A percentile compares a stretch with the other conserved stretches of the same genome.
Conservation (phyloP, 805 yeast genomes). For the Blastobotrys attinorum region DNA sequence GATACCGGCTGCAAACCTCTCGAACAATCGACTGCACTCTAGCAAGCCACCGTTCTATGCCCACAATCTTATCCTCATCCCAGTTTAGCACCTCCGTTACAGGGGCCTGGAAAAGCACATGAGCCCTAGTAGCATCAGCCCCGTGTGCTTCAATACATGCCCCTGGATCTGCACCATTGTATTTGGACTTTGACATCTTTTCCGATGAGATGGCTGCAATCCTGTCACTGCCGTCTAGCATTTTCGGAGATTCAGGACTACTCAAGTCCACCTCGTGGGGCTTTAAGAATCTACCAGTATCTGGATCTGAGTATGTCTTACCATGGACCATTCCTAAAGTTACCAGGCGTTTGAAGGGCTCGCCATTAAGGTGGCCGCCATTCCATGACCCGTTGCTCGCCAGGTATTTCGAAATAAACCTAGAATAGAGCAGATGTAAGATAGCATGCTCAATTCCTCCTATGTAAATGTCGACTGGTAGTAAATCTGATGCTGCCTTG, state of each 20-base stretch:
- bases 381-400: constrained; percentile 61
- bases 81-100: constrained; percentile 73
- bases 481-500: constrained; percentile 39
- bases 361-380: constrained; percentile 51
- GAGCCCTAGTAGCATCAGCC: constrained; percentile 92
- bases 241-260: constrained; percentile 34
- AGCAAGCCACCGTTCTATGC: constrained; percentile 79
- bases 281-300: constrained; percentile 63
- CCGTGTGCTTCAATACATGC: constrained; percentile 71
- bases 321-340: constrained; percentile 99
- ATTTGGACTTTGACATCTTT: constrained; percentile 95
- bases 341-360: constrained; percentile 72
- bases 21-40: constrained; percentile 36
- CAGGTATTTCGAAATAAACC: constrained; percentile 79
- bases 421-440: constrained; percentile 74
- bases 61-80: constrained; percentile 84
- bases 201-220: constrained; percentile 55
- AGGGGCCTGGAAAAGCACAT: constrained; percentile 87
- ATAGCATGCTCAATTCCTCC: constrained; percentile 99
- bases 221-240: constrained; percentile 22
- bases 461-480: constrained; percentile 86
- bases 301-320: constrained; percentile 66
- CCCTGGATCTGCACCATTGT: constrained; percentile 88
- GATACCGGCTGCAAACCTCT: neutral
- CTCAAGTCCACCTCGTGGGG: constrained; percentile 60